phyloP scores from a whole-genome alignment of 2,329 filamentous ascomycete genomes.

The Metarhizium sp. region DNA sequence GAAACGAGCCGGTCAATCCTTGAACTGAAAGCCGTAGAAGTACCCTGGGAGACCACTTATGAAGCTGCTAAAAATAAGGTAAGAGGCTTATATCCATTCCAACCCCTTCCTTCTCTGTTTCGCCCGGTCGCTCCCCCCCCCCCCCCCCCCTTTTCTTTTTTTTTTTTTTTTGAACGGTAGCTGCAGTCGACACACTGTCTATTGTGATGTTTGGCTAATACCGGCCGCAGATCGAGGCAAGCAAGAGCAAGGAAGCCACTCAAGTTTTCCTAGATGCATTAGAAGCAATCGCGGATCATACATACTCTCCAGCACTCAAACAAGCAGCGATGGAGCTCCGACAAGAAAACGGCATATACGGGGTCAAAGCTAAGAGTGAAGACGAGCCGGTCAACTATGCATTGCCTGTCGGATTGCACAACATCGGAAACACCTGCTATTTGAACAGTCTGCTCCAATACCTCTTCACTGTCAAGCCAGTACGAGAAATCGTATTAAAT shows the following conservation, averaged over 20 bases:
- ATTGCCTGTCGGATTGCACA: conserved; percentile 78
- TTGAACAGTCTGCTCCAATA: conserved; percentile 95
- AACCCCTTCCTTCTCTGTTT: neutral
- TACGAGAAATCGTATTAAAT: conserved; percentile 71
- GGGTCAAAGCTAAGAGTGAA: conserved; percentile 5
- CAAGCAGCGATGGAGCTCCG: conserved; percentile 17
- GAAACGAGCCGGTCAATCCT: conserved; percentile 23
- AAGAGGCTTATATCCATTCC: conserved; percentile 2
- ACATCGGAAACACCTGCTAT: conserved; percentile 97
- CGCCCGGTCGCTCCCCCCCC: neutral
- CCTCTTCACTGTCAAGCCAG: conserved; percentile 76
- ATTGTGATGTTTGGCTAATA: neutral
- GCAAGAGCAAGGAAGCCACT: conserved; percentile 19
- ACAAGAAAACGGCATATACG: conserved; percentile 8
- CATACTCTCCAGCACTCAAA: conserved; percentile 12
- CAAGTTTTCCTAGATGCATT: conserved; percentile 24
- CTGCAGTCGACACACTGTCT: neutral
- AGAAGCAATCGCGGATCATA: conserved; percentile 24
- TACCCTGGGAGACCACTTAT: conserved; percentile 16
- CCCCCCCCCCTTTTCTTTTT: no score
- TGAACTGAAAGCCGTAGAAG: conserved; percentile 14
- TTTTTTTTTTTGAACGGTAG: neutral
- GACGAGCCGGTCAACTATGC: conserved; percentile 26
- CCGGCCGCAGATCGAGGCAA: conserved; percentile 14
- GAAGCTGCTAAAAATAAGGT: conserved; percentile 20